A percentile compares a stretch with the other conserved stretches of the same genome.
Evolutionary conservation across 192 early-diverging fungal species (phyloP).

Genomic region (Lobosporangium transversale): DNA sequence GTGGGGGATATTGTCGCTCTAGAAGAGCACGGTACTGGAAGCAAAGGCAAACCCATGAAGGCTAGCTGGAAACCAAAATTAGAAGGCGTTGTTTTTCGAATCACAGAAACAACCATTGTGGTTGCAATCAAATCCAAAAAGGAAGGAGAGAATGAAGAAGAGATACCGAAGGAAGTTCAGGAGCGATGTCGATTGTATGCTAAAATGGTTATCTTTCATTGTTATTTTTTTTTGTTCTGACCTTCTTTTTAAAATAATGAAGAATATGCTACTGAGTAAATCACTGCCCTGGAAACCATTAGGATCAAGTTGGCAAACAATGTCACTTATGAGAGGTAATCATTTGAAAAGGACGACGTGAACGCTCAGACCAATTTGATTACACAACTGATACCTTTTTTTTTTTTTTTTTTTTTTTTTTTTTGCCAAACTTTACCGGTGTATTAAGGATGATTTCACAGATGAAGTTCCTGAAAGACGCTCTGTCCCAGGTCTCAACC

Average conservation of each 20-base stretch:
- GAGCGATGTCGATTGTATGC: conserved; percentile 70
- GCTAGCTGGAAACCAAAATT: conserved; percentile 38
- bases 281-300: no score
- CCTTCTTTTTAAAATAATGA: not conserved
- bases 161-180: conserved; percentile 68
- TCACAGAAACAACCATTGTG: conserved; percentile 67
- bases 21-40: conserved; percentile 59
- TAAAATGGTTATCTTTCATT: not conserved
- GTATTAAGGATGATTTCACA: conserved; percentile 48
- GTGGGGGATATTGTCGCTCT: conserved; percentile 80
- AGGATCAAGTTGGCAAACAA: conserved; percentile 60
- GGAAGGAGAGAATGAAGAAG: conserved; percentile 59
- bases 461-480: conserved; percentile 56
- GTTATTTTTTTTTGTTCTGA: not conserved
- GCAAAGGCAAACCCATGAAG: conserved; percentile 55
- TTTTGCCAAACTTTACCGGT: no score
- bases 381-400: not conserved
- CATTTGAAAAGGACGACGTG: not conserved
- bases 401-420: no score
- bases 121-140: conserved; percentile 63
- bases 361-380: not conserved
- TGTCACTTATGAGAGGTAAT: conserved; percentile 61
- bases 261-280: no score
- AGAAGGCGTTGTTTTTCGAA: conserved; percentile 67
- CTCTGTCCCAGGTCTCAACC: conserved; percentile 42